Evolutionary conservation across 2,329 filamentous ascomycete genomes (phyloP).

Genomic region (Cladosporium sphaerospermum): DNA sequence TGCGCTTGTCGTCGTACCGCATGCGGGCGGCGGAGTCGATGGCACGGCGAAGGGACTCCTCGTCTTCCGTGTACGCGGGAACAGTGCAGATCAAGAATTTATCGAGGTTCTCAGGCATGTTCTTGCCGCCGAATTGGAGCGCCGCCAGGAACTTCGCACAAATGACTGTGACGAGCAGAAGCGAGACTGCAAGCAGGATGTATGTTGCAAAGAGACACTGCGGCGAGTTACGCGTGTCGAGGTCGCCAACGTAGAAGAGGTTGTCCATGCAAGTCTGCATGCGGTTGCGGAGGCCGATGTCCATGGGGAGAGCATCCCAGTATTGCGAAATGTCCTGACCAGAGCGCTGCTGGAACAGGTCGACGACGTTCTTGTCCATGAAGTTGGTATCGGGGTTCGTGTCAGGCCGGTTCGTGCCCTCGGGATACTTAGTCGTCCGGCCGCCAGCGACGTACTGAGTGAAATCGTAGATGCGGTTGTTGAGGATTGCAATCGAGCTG

Average conservation of each 20-base stretch:
- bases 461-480: slow-evolving; percentile 79
- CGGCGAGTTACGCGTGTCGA: slow-evolving; percentile 83
- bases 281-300: slow-evolving; percentile 49
- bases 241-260: slow-evolving; percentile 85
- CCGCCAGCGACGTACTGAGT: slow-evolving; percentile 76
- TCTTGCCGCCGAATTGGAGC: slow-evolving; percentile 87
- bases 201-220: slow-evolving; percentile 85
- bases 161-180: slow-evolving; percentile 74
- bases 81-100: slow-evolving; percentile 99
- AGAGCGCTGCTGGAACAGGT: slow-evolving; percentile 68
- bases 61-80: slow-evolving; percentile 95
- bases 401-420: slow-evolving; percentile 46
- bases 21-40: slow-evolving; percentile 94
- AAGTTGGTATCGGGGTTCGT: slow-evolving; percentile 59
- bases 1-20: slow-evolving; percentile 97
- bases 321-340: slow-evolving; percentile 77
- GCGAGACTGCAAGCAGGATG: slow-evolving; percentile 77
- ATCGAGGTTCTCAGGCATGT: slow-evolving; percentile 88
- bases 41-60: slow-evolving; percentile 91
- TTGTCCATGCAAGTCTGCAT: slow-evolving; percentile 88
- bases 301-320: slow-evolving; percentile 66
- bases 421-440: slow-evolving; percentile 54
- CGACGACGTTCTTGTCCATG: slow-evolving; percentile 68
- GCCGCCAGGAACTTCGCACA: slow-evolving; percentile 96
- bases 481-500: slow-evolving; percentile 68